Evolutionary conservation across 345 rosid genomes (phyloP).

Genomic region (Eutrema japonicum): DNA sequence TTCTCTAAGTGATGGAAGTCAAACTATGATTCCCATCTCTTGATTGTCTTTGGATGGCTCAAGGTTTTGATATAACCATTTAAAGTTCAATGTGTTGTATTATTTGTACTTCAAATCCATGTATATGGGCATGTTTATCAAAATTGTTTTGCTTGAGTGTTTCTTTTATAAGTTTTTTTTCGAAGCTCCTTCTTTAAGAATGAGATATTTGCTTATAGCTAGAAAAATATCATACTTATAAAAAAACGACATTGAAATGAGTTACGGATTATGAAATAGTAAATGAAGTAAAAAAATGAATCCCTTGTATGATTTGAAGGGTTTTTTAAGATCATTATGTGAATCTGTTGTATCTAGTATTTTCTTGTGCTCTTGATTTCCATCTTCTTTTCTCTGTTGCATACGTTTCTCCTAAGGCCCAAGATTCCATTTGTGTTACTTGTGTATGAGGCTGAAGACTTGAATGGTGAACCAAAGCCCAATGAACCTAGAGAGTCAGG

Average conservation of each 20-base stretch:
- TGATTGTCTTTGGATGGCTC: not conserved
- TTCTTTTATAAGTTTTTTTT: too few relatives aligned
- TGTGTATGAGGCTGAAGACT: conserved; percentile 78
- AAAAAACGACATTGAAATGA: too few relatives aligned
- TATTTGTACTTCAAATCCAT: not conserved
- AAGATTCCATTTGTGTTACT: conserved; percentile 64
- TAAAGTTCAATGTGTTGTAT: not conserved
- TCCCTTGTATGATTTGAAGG: not conserved
- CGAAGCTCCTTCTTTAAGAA: too few relatives aligned
- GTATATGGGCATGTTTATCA: not conserved
- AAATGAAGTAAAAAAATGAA: not conserved
- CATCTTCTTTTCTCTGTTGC: conserved; percentile 43
- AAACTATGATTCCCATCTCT: not conserved
- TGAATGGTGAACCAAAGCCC: not conserved
- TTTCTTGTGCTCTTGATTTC: conserved; percentile 14
- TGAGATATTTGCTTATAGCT: too few relatives aligned
- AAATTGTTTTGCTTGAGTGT: not conserved
- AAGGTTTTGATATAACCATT: not conserved
- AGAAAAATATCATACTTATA: too few relatives aligned
- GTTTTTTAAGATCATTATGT: not conserved
- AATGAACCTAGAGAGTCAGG: too few relatives aligned
- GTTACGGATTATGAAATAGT: too few relatives aligned
- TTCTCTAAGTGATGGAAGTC: not conserved
- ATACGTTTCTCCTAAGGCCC: conserved; percentile 53
- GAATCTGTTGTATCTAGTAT: not conserved